Conservation (phyloP, 2,329 filamentous ascomycete genomes). For the Furcasterigmium furcatum region DNA sequence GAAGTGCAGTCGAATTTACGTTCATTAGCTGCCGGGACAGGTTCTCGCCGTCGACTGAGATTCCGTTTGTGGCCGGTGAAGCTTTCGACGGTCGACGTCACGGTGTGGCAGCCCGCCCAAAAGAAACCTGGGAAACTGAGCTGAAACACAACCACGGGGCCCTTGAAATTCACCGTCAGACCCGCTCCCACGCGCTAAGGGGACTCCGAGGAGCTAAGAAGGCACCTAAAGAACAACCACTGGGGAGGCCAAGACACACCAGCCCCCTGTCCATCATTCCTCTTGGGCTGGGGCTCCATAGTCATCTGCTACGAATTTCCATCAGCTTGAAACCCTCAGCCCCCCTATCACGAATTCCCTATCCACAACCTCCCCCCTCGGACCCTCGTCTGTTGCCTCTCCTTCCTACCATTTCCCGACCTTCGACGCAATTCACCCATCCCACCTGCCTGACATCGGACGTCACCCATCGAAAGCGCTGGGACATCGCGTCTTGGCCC, state of each 20-base stretch:
- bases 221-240: background rate
- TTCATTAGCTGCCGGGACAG: no score
- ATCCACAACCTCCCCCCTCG: background rate
- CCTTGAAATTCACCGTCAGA: background rate
- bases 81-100: no score
- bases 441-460: background rate
- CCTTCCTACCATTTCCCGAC: background rate
- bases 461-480: background rate
- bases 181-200: background rate
- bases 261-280: background rate
- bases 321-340: conserved; percentile 5
- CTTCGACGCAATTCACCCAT: background rate
- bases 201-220: background rate
- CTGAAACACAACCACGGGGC: background rate
- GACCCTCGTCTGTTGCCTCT: background rate
- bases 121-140: no score
- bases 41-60: no score
- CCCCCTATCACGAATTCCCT: background rate
- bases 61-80: no score
- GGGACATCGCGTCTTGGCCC: background rate
- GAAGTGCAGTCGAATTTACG: no score
- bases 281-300: background rate
- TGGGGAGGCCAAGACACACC: background rate
- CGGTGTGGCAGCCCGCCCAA: no score
- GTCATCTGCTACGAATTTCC: conserved; percentile 4